Percentiles rank a stretch among this genome's conserved stretches.
These are phyloP conservation scores for Cercospora sesami DNA, from an alignment of 2,329 filamentous ascomycete genomes.

Conservation along the genomic window DNA sequence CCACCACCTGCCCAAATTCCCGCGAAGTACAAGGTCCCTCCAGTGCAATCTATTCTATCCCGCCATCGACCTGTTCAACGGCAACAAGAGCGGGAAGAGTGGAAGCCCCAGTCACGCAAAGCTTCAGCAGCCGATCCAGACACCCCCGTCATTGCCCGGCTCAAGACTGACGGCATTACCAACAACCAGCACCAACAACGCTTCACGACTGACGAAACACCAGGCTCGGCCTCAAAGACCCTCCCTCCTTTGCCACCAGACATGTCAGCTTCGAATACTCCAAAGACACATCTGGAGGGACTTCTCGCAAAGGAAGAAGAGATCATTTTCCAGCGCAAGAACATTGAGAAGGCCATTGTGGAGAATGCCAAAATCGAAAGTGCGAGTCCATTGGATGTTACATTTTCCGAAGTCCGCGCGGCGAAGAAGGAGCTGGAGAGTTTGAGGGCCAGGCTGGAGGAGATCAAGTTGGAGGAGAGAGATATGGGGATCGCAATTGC, in stretches of 20 bases:
- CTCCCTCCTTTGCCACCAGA: constrained; percentile 48
- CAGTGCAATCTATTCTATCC: constrained; percentile 39
- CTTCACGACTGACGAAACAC: constrained; percentile 15
- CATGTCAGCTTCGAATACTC: constrained; percentile 24
- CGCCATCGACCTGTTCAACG: constrained; percentile 37
- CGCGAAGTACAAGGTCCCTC: constrained; percentile 29
- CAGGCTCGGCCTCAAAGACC: constrained; percentile 30
- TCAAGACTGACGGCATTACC: constrained; percentile 19
- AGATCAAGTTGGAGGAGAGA: constrained; percentile 74
- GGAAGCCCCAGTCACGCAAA: constrained; percentile 32
- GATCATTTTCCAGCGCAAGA: constrained; percentile 66
- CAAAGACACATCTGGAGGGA: constrained; percentile 57
- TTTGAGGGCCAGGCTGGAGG: constrained; percentile 66
- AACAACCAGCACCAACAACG: constrained; percentile 11
- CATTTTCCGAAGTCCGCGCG: constrained; percentile 56
- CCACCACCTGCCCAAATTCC: constrained; percentile 45
- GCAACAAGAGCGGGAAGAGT: constrained; percentile 31
- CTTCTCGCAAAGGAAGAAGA: constrained; percentile 66
- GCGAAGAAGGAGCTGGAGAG: constrained; percentile 65
- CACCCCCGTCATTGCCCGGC: constrained; percentile 15
- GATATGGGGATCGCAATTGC: constrained; percentile 74
- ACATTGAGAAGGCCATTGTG: constrained; percentile 69
- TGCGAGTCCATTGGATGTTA: constrained; percentile 65
- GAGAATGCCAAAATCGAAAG: constrained; percentile 76
- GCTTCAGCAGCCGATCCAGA: constrained; percentile 11